These are phyloP conservation scores for Penicillium freii DNA, from an alignment of 2,329 filamentous ascomycete species.

Conservation along the genomic window DNA sequence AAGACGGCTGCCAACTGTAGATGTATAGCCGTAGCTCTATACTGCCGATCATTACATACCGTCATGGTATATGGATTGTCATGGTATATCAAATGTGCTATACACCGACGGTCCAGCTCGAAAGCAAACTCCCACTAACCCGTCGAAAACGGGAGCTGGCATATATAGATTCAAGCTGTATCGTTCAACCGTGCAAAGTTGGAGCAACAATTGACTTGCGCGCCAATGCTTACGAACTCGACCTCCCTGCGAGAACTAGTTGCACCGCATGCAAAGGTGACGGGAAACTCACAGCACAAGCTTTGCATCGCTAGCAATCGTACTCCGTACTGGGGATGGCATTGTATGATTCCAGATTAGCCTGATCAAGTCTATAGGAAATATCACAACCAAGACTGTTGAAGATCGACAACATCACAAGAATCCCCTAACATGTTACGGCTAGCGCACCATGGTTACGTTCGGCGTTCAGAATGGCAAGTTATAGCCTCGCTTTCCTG, in stretches of 20 bases:
- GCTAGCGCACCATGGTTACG: no score
- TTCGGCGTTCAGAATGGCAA: not conserved
- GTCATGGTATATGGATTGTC: not conserved
- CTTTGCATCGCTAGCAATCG: not conserved
- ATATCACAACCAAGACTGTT: no score
- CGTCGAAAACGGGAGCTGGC: not conserved
- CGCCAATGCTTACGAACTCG: not conserved
- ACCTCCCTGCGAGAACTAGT: not conserved
- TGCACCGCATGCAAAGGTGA: not conserved
- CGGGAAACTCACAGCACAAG: not conserved
- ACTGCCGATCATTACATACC: not conserved
- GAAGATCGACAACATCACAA: no score
- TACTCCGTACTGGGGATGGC: not conserved
- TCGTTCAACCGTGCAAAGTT: no score
- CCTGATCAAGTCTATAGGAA: not conserved
- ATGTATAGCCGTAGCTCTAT: not conserved
- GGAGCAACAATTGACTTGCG: no score
- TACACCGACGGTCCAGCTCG: not conserved
- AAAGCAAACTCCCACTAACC: not conserved
- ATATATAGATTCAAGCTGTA: no score
- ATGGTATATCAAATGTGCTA: not conserved
- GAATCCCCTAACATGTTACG: no score
- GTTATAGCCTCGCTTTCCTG: not conserved
- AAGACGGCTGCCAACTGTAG: not conserved
- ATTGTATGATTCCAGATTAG: not conserved